Evolutionary conservation across 2,329 filamentous ascomycete species (phyloP).

Genomic region (Pseudocercospora musae): DNA sequence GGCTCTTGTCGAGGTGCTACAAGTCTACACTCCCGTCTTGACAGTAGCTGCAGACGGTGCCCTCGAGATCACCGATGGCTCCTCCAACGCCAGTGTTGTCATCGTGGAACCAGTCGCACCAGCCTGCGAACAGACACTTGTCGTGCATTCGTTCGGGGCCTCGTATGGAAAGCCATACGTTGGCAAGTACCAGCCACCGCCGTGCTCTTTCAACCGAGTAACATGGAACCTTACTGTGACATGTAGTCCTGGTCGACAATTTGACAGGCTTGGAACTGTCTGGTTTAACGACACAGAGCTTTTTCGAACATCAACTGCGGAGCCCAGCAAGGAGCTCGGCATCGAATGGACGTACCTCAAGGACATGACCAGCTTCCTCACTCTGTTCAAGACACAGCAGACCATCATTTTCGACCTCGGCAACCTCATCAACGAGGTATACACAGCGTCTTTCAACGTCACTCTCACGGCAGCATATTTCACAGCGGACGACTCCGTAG

Average conservation of each 20-base stretch:
- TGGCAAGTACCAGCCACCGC: slow-evolving; percentile 65
- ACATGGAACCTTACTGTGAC: slow-evolving; percentile 73
- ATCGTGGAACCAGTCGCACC: slow-evolving; percentile 26
- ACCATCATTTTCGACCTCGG: slow-evolving; percentile 77
- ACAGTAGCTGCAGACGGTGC: slow-evolving; percentile 42
- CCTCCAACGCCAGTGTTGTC: slow-evolving; percentile 27
- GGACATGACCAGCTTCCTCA: slow-evolving; percentile 70
- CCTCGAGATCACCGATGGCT: slow-evolving; percentile 38
- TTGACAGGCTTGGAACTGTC: slow-evolving; percentile 71
- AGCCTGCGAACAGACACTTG: slow-evolving; percentile 57
- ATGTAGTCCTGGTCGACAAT: slow-evolving; percentile 65
- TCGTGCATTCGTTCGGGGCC: slow-evolving; percentile 67
- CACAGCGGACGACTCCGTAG: slow-evolving; percentile 43
- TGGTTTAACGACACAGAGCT: slow-evolving; percentile 75
- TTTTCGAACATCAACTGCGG: slow-evolving; percentile 79
- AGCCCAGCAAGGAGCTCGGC: slow-evolving; percentile 63
- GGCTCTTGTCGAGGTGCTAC: slow-evolving; percentile 59
- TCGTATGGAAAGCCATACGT: slow-evolving; percentile 74
- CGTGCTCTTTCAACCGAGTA: slow-evolving; percentile 69
- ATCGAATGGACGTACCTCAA: slow-evolving; percentile 76
- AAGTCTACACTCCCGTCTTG: slow-evolving; percentile 65
- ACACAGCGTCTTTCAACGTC: slow-evolving; percentile 71
- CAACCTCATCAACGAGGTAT: slow-evolving; percentile 67
- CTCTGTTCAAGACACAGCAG: slow-evolving; percentile 66
- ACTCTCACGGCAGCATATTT: slow-evolving; percentile 74